Percentiles rank a stretch among this genome's conserved stretches.
Conservation (phyloP, 495 filamentous ascomycete genomes). For the Penicillium lividum region DNA sequence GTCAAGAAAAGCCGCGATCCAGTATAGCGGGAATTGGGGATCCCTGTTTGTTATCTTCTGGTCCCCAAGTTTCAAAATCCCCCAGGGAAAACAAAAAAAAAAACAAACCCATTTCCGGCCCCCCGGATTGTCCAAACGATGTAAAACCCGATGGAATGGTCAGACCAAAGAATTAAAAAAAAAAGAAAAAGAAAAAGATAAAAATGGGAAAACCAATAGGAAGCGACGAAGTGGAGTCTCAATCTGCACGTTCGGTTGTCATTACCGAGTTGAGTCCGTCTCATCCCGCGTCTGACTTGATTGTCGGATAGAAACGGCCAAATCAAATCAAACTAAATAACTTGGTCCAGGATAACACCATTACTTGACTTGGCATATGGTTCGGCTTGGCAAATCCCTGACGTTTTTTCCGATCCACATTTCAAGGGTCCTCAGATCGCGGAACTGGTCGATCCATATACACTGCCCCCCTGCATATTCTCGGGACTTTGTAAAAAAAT, state of each 20-base stretch:
- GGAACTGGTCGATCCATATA: slow-evolving; percentile 3
- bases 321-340: neutral
- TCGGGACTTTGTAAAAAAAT: neutral
- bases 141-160: neutral
- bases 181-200: neutral
- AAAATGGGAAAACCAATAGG: neutral
- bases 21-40: neutral
- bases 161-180: neutral
- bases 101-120: neutral
- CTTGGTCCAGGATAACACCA: slow-evolving; percentile 2
- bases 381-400: slow-evolving; percentile 15
- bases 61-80: no score
- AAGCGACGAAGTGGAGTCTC: neutral
- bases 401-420: slow-evolving; percentile 16
- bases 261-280: slow-evolving; percentile 25
- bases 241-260: slow-evolving; percentile 25
- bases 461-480: neutral
- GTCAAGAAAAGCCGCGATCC: neutral
- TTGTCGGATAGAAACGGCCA: slow-evolving; percentile 23
- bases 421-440: slow-evolving; percentile 13
- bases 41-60: no score
- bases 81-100: no score
- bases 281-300: slow-evolving; percentile 21
- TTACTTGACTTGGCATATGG: slow-evolving; percentile 18
- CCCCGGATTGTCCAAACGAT: neutral